These are phyloP conservation scores for Anacardium occidentale DNA, from an alignment of 345 rosid species.

Conservation along the genomic window DNA sequence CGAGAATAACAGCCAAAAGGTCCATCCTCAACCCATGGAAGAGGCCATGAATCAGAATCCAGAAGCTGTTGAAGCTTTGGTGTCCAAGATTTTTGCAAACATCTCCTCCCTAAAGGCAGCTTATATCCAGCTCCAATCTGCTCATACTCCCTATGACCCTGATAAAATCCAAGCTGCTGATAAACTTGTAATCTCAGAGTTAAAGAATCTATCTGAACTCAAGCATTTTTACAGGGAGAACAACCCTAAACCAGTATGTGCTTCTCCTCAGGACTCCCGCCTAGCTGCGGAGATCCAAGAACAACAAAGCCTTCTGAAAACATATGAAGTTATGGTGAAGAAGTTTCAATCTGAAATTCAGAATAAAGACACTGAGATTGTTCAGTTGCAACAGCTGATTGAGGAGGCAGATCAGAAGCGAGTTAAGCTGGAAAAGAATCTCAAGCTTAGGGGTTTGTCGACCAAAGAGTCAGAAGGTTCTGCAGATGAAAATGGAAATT, in stretches of 20 bases:
- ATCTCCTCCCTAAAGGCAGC: conserved; percentile 78
- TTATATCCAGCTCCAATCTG: conserved; percentile 78
- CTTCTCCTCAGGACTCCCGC: conserved; percentile 82
- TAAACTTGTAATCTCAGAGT: conserved; percentile 71
- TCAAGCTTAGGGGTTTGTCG: conserved; percentile 75
- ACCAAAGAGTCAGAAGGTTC: conserved; percentile 55
- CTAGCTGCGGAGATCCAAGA: conserved; percentile 92
- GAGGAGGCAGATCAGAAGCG: conserved; percentile 79
- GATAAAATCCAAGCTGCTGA: conserved; percentile 87
- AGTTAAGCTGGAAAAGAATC: conserved; percentile 70
- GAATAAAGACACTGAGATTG: conserved; percentile 82
- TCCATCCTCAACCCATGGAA: conserved; percentile 93
- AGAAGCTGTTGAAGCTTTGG: conserved; percentile 71
- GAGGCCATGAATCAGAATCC: conserved; percentile 65
- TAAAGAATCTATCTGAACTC: conserved; percentile 74
- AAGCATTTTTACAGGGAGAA: conserved; percentile 76
- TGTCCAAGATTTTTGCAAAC: conserved; percentile 64
- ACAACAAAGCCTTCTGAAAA: conserved; percentile 77
- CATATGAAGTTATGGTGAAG: conserved; percentile 90
- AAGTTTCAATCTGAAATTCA: conserved; percentile 85
- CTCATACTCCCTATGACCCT: conserved; percentile 84
- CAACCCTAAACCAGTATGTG: conserved; percentile 64
- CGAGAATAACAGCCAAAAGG: conserved; percentile 68
- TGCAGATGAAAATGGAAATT: conserved; percentile 43
- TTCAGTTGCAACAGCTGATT: conserved; percentile 64